Conservation (phyloP, 2,329 filamentous ascomycete genomes). For the Fusarium abutilonis region DNA sequence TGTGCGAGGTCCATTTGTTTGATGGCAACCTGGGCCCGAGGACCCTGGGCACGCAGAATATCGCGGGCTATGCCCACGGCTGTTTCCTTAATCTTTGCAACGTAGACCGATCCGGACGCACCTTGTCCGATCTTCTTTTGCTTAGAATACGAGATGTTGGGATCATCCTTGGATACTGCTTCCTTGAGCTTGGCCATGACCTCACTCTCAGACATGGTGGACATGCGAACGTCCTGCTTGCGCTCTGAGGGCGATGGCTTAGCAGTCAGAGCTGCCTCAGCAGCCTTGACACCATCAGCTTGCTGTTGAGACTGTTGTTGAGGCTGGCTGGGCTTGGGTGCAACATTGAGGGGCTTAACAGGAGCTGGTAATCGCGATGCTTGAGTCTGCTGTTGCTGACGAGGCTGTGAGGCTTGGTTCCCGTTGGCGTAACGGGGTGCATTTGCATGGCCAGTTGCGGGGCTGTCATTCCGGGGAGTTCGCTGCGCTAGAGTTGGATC, state of each 20-base stretch:
- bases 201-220: constrained; percentile 95
- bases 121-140: constrained; percentile 99
- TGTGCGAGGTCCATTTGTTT: constrained; percentile 99
- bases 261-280: constrained; percentile 87
- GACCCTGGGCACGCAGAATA: constrained; percentile 80
- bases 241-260: constrained; percentile 78
- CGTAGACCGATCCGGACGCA: constrained; percentile 96
- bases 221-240: constrained; percentile 96
- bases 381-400: constrained; percentile 57
- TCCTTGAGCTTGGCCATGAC: constrained; percentile 97
- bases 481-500: constrained; percentile 54
- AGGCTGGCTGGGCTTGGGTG: constrained; percentile 66
- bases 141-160: constrained; percentile 95
- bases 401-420: constrained; percentile 62
- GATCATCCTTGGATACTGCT: constrained; percentile 94
- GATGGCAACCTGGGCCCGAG: constrained; percentile 91
- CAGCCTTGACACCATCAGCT: constrained; percentile 82
- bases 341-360: constrained; percentile 83
- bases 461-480: constrained; percentile 57
- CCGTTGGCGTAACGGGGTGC: constrained; percentile 68
- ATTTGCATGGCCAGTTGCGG: constrained; percentile 56
- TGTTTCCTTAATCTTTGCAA: constrained; percentile 91
- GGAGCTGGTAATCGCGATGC: constrained; percentile 65
- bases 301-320: constrained; percentile 58
- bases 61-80: constrained; percentile 87